Conservation (phyloP, 2,329 filamentous ascomycete genomes). For the Colletotrichum spinosum region DNA sequence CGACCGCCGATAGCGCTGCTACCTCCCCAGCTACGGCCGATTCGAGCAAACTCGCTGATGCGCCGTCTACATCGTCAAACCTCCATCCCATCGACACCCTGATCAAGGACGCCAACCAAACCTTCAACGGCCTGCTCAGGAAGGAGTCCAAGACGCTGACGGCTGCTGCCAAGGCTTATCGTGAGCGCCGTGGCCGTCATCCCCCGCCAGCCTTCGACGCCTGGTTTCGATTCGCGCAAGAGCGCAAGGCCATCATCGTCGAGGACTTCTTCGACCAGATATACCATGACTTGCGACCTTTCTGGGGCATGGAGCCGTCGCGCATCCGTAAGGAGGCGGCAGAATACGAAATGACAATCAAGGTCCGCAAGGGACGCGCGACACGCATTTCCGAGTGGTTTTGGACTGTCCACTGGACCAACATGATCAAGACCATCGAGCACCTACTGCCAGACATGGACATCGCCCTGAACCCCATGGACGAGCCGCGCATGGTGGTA, state of each 20-base stretch:
- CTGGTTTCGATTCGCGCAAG: constrained; percentile 59
- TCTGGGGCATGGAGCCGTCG: constrained; percentile 64
- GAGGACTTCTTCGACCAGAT: constrained; percentile 66
- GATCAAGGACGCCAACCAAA: constrained; percentile 52
- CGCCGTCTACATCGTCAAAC: constrained; percentile 1
- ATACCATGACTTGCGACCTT: constrained; percentile 63
- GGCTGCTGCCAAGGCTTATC: constrained; percentile 58
- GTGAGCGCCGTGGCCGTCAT: constrained; percentile 59
- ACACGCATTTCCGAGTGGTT: constrained; percentile 66
- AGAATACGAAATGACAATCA: constrained; percentile 72
- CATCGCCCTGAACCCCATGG: constrained; percentile 74
- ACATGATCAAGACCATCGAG: constrained; percentile 65
- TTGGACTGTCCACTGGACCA: constrained; percentile 68
- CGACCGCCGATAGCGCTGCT: constrained; percentile 5
- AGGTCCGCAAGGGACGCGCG: constrained; percentile 64
- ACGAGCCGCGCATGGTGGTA: constrained; percentile 73
- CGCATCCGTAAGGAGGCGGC: constrained; percentile 63
- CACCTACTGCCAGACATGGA: constrained; percentile 74
- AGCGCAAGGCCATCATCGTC: constrained; percentile 55
- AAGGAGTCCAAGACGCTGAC: constrained; percentile 56
- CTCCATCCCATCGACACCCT: constrained; percentile 59
- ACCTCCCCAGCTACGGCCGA: background rate
- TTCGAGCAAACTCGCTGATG: constrained; percentile 36
- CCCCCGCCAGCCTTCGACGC: constrained; percentile 61
- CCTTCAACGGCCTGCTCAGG: constrained; percentile 51